Evolutionary conservation across 179 eudicot genomes (phyloP).

Genomic region (Amaranthus tricolor): DNA sequence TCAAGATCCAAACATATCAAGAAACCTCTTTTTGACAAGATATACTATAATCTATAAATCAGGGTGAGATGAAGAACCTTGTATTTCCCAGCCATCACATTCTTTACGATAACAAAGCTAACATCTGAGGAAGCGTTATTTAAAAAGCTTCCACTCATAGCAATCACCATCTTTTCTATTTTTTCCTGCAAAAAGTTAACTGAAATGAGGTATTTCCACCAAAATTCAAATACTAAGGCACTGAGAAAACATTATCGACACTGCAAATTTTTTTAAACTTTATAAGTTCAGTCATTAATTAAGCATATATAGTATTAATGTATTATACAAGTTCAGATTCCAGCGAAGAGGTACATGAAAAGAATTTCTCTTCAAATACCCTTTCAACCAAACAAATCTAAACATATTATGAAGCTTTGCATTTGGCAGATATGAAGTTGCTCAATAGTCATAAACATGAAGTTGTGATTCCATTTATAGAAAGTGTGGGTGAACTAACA

Average conservation of each 20-base stretch:
- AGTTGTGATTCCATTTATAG: background rate
- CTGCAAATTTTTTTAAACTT: background rate
- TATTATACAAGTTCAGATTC: background rate
- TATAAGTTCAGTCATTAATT: background rate
- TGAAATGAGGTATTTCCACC: slow-evolving; percentile 5
- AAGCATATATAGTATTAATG: background rate
- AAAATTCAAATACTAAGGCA: slow-evolving; percentile 7
- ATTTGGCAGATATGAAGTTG: background rate
- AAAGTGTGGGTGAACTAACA: too few relatives aligned
- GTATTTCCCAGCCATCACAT: slow-evolving; percentile 83
- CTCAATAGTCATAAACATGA: background rate
- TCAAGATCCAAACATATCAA: background rate
- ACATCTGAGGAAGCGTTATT: slow-evolving; percentile 68
- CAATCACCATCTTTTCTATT: slow-evolving; percentile 66
- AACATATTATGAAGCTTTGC: background rate
- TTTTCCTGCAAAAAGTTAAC: slow-evolving; percentile 48
- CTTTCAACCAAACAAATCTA: background rate
- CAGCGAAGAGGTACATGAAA: background rate
- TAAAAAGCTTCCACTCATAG: slow-evolving; percentile 81
- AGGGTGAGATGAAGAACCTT: slow-evolving; percentile 47
- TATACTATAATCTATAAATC: background rate
- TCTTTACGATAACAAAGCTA: slow-evolving; percentile 83
- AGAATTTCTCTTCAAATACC: too few relatives aligned
- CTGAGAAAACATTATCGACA: background rate
- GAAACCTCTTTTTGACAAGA: background rate